phyloP scores from a whole-genome alignment of 768 basidiomycete genomes.

The Crucibulum laeve region DNA sequence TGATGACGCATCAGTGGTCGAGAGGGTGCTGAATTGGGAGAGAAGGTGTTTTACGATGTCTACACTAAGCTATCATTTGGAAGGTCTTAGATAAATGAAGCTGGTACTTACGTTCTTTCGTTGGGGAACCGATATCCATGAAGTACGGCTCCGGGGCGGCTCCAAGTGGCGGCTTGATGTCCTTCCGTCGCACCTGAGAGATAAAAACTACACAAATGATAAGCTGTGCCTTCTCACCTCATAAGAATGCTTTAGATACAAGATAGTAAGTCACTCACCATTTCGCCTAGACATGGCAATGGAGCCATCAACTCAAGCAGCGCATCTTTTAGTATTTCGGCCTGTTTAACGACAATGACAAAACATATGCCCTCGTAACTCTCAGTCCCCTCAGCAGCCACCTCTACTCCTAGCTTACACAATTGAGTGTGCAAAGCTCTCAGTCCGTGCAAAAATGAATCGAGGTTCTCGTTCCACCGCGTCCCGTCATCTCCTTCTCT shows the following conservation, averaged over 20 bases:
- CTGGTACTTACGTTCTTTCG: constrained; percentile 49
- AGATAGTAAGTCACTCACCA: constrained; percentile 39
- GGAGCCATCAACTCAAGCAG: constrained; percentile 68
- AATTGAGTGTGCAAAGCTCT: constrained; percentile 29
- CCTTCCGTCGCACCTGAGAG: constrained; percentile 66
- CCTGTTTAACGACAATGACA: constrained; percentile 62
- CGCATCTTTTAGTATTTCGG: constrained; percentile 58
- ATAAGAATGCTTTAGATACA: background rate
- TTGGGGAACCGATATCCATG: constrained; percentile 47
- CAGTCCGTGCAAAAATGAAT: constrained; percentile 69
- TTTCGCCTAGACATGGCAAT: constrained; percentile 63
- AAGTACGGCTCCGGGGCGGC: constrained; percentile 73
- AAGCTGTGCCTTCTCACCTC: constrained; percentile 42
- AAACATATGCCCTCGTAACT: constrained; percentile 31
- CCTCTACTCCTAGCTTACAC: constrained; percentile 14
- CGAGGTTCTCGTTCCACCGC: constrained; percentile 61
- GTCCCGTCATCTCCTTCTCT: constrained; percentile 29
- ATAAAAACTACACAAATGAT: constrained; percentile 59
- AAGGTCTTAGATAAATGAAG: background rate
- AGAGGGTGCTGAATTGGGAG: constrained; percentile 22
- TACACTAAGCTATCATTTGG: constrained; percentile 6
- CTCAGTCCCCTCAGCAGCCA: constrained; percentile 27
- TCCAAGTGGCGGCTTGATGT: constrained; percentile 64
- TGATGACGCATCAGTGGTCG: constrained; percentile 7
- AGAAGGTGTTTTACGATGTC: constrained; percentile 32